Evolutionary conservation across 73 alveolate species (phyloP).

Genomic region (Paramecium sonneborni): DNA sequence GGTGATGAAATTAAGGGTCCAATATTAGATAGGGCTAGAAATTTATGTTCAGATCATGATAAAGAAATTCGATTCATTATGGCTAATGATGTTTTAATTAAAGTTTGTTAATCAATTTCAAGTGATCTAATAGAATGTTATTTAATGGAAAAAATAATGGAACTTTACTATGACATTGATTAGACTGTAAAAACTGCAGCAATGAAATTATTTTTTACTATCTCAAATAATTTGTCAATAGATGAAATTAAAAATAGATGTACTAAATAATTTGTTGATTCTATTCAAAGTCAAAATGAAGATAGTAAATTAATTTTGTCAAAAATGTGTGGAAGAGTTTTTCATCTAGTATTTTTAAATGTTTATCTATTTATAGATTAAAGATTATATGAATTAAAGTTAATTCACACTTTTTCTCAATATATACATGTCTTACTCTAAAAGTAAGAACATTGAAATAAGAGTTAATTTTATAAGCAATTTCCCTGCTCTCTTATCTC

Average conservation of each 20-base stretch:
- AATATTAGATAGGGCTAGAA: slow-evolving; percentile 64
- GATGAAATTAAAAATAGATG: slow-evolving; percentile 61
- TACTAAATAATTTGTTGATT: slow-evolving; percentile 56
- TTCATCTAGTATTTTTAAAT: not conserved
- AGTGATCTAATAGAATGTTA: slow-evolving; percentile 51
- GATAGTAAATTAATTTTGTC: slow-evolving; percentile 37
- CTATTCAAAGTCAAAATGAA: slow-evolving; percentile 45
- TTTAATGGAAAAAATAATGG: slow-evolving; percentile 55
- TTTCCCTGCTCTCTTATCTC: slow-evolving; percentile 58
- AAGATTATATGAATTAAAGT: not conserved
- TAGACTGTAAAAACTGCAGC: slow-evolving; percentile 39
- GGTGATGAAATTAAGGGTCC: slow-evolving; percentile 59
- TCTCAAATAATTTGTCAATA: slow-evolving; percentile 47
- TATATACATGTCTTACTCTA: slow-evolving; percentile 1
- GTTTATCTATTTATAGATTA: not conserved
- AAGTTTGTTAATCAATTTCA: slow-evolving; percentile 40
- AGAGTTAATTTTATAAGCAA: slow-evolving; percentile 55
- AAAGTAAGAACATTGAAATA: slow-evolving; percentile 22
- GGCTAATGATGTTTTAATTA: slow-evolving; percentile 65
- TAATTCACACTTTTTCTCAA: not conserved
- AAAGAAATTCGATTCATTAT: slow-evolving; percentile 52
- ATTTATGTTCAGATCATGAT: slow-evolving; percentile 63
- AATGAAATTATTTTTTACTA: slow-evolving; percentile 55
- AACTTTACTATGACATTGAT: slow-evolving; percentile 56
- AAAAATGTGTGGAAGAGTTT: slow-evolving; percentile 51